phyloP scores from a whole-genome alignment of 345 rosid species.

The Camelina hispida region DNA sequence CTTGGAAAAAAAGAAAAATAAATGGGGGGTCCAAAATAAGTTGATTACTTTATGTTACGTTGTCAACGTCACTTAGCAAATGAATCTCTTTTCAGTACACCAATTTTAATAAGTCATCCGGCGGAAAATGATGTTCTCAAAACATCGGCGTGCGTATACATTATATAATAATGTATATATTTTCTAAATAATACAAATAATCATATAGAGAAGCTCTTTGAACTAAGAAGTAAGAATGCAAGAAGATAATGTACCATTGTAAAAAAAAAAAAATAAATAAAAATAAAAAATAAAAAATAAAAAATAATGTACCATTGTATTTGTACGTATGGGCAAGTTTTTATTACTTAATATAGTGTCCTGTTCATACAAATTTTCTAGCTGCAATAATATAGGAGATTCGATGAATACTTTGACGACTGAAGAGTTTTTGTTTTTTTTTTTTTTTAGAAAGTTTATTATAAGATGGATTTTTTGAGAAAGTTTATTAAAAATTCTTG shows the following conservation, averaged over 20 bases:
- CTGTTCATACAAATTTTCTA: not conserved
- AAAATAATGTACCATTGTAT: not conserved
- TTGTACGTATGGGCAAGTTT: not conserved
- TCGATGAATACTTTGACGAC: not conserved
- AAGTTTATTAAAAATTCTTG: not conserved
- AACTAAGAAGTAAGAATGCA: not conserved
- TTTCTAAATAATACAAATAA: not conserved
- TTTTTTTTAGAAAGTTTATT: not conserved
- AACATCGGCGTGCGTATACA: constrained; percentile 13
- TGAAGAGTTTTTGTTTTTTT: not conserved
- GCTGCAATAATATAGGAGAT: not conserved
- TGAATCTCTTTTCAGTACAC: constrained; percentile 13
- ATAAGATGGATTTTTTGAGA: not conserved
- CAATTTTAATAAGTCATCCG: not conserved
- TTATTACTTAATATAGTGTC: not conserved
- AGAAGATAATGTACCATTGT: not conserved
- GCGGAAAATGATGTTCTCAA: not conserved
- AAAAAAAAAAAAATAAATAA: no score
- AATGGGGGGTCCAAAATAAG: not conserved
- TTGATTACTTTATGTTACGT: constrained; percentile 15
- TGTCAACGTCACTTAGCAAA: constrained; percentile 15
- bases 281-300: no score
- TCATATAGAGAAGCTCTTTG: not conserved
- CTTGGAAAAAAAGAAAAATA: no score
- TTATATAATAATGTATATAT: not conserved